Conservation (phyloP, 2,329 filamentous ascomycete species). For the Thelonectria discophora region DNA sequence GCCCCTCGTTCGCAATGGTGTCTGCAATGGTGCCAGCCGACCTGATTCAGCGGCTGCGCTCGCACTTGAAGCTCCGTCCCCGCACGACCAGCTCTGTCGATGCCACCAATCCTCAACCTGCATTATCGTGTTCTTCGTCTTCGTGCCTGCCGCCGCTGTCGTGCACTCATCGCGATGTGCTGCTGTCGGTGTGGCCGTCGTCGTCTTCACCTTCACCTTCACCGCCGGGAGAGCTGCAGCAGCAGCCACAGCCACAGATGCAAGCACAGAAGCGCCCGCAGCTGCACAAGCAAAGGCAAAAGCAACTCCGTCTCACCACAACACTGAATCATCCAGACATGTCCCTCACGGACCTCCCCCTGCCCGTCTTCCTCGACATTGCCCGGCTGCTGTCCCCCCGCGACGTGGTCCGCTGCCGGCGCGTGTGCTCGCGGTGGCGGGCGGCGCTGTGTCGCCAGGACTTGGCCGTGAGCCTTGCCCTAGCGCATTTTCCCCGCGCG, state of each 20-base stretch:
- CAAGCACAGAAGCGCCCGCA: background rate
- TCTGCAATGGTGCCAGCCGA: constrained; percentile 11
- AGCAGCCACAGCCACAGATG: no score
- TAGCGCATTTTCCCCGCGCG: constrained; percentile 61
- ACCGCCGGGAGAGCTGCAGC: no score
- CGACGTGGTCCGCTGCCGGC: constrained; percentile 61
- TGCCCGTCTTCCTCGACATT: constrained; percentile 66
- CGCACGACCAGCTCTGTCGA: background rate
- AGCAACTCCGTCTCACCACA: constrained; percentile 35
- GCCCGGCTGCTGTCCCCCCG: constrained; percentile 57
- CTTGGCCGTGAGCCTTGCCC: constrained; percentile 58
- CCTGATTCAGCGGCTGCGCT: constrained; percentile 12
- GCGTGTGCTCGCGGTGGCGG: constrained; percentile 60
- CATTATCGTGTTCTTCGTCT: no score
- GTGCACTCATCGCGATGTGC: background rate
- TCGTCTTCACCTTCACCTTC: no score
- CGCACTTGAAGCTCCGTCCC: constrained; percentile 13
- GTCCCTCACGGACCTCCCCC: constrained; percentile 58
- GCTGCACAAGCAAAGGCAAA: background rate
- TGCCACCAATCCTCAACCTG: no score
- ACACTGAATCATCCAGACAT: constrained; percentile 20
- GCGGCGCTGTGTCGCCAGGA: constrained; percentile 58
- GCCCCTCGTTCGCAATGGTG: background rate
- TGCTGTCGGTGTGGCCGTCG: no score
- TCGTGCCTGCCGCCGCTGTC: no score